Evolutionary conservation across 345 rosid genomes (phyloP).

Genomic region (Camelina laxa): DNA sequence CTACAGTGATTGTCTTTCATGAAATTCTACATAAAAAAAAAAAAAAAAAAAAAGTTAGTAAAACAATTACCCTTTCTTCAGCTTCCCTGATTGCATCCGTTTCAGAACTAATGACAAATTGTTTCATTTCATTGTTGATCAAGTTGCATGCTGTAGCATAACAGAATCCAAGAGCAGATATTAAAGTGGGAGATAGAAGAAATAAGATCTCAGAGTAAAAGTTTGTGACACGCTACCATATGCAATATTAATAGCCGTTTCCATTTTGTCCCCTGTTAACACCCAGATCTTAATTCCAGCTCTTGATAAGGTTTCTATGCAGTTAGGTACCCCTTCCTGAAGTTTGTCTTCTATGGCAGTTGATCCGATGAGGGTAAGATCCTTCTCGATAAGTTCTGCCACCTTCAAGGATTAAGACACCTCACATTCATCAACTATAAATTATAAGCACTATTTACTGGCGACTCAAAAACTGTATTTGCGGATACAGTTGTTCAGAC

Average conservation of each 20-base stretch:
- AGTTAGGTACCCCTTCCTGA: conserved; percentile 97
- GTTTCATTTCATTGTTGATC: conserved; percentile 95
- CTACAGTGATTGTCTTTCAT: conserved; percentile 13
- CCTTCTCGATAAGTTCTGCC: conserved; percentile 91
- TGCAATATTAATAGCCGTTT: conserved; percentile 98
- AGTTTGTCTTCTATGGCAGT: conserved; percentile 99
- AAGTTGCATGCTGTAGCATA: conserved; percentile 91
- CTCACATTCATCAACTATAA: conserved; percentile 31
- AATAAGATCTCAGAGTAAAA: conserved; percentile 19
- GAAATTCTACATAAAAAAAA: conserved; percentile 3
- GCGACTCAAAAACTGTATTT: conserved; percentile 15
- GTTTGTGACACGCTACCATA: conserved; percentile 61
- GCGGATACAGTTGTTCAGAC: conserved; percentile 13
- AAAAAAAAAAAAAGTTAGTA: conserved; percentile 4
- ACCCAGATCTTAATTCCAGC: conserved; percentile 99
- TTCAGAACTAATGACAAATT: conserved; percentile 91
- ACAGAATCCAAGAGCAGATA: conserved; percentile 31
- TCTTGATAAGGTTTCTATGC: conserved; percentile 94
- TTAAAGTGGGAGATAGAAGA: conserved; percentile 25
- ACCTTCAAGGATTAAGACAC: conserved; percentile 60
- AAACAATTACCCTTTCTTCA: conserved; percentile 78
- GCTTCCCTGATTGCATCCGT: conserved; percentile 85
- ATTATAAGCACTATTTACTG: background rate
- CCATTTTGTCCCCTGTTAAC: conserved; percentile 98
- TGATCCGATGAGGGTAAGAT: conserved; percentile 85